Conservation (phyloP, 2,329 filamentous ascomycete species). For the Stemphylium beticola region DNA sequence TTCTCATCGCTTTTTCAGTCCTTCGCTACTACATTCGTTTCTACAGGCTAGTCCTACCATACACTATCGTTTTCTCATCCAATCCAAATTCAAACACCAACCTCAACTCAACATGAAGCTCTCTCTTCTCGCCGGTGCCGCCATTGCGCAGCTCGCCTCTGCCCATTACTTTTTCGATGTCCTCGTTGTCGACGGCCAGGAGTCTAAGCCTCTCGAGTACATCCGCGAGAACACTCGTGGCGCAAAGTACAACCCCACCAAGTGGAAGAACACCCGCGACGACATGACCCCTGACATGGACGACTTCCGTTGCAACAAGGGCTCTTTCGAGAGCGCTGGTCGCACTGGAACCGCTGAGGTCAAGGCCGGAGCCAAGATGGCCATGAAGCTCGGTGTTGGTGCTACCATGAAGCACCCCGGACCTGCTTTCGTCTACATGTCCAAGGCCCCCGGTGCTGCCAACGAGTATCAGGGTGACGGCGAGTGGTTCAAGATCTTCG, state of each 20-base stretch:
- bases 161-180: conserved; percentile 38
- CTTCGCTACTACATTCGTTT: conserved; percentile 13
- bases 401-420: conserved; percentile 30
- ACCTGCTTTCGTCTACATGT: conserved; percentile 32
- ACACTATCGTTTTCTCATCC: conserved; percentile 4
- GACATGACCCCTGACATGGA: conserved; percentile 24
- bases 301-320: conserved; percentile 40
- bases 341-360: conserved; percentile 16
- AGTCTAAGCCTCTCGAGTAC: conserved; percentile 26
- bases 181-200: conserved; percentile 24
- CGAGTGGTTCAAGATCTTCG: conserved; percentile 39
- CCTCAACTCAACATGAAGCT: conserved; percentile 27
- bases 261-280: conserved; percentile 29
- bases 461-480: conserved; percentile 28
- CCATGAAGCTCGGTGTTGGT: conserved; percentile 25
- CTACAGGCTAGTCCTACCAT: conserved; percentile 13
- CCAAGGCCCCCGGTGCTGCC: conserved; percentile 27
- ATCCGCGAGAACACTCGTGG: conserved; percentile 34
- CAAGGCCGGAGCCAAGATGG: conserved; percentile 25
- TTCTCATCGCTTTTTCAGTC: conserved; percentile 1
- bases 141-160: conserved; percentile 21
- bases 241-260: conserved; percentile 31
- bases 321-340: conserved; percentile 20
- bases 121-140: conserved; percentile 21
- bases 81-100: background rate